A percentile compares a stretch with the other conserved stretches of the same genome.
Conservation (phyloP, 139 green algal genomes). For the Choricystis sp. region DNA sequence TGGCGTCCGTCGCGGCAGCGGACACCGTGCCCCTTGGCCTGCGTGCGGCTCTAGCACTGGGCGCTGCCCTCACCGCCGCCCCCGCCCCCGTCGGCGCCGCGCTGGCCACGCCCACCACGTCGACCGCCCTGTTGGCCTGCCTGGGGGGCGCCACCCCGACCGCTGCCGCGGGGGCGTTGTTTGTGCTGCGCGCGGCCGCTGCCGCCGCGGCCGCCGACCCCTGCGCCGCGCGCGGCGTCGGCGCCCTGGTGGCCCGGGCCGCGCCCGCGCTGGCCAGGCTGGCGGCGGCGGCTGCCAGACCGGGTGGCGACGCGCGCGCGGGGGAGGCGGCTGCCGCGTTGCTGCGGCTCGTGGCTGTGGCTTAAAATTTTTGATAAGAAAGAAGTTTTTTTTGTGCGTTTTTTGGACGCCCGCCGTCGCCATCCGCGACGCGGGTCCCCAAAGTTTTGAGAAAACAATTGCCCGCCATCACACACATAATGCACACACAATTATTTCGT, state of each 20-base stretch:
- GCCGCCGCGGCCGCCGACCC: too few species aligned
- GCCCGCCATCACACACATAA: too few species aligned
- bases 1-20: not conserved
- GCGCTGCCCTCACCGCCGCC: not conserved
- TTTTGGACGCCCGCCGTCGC: too few species aligned
- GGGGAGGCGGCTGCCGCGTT: not conserved
- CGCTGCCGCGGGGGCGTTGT: not conserved
- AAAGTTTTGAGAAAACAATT: too few species aligned
- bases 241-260: not conserved
- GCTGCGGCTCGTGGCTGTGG: not conserved
- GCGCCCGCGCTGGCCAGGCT: not conserved
- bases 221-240: too few species aligned
- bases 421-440: too few species aligned
- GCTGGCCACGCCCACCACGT: not conserved
- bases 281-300: not conserved
- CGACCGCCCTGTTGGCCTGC: not conserved
- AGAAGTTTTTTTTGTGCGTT: too few species aligned
- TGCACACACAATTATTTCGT: too few species aligned
- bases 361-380: too few species aligned
- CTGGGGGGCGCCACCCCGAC: not conserved
- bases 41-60: not conserved
- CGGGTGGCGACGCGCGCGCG: not conserved
- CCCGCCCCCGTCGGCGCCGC: too few species aligned
- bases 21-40: not conserved
- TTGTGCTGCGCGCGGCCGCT: not conserved